Evolutionary conservation across 2,329 filamentous ascomycete species (phyloP).

Genomic region (Calonectria pteridis): DNA sequence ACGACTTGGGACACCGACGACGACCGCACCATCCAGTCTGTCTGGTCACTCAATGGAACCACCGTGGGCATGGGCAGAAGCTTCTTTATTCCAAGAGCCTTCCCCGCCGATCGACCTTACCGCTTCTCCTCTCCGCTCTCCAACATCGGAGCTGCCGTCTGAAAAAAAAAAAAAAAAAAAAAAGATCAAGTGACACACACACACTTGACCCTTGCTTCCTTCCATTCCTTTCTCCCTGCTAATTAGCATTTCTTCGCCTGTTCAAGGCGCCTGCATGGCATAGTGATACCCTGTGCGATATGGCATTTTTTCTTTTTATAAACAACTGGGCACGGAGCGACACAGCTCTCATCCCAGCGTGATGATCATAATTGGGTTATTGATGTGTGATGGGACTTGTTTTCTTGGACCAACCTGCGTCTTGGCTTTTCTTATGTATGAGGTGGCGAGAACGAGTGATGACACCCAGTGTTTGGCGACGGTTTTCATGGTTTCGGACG

Average conservation of each 20-base stretch:
- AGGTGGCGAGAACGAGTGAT: background rate
- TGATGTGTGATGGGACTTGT: background rate
- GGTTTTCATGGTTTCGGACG: background rate
- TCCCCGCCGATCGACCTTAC: background rate
- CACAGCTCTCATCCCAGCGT: background rate
- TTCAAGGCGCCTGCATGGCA: background rate
- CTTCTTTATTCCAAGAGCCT: background rate
- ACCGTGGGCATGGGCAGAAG: background rate
- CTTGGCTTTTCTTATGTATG: background rate
- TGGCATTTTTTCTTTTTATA: background rate
- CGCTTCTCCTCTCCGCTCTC: background rate
- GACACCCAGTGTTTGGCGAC: background rate
- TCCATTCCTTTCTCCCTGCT: background rate
- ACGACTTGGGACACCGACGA: background rate
- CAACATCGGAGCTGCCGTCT: background rate
- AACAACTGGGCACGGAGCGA: background rate
- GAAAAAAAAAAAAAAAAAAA: background rate
- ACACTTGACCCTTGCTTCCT: background rate
- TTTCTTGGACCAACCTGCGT: background rate
- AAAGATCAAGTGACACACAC: background rate
- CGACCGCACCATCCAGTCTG: background rate
- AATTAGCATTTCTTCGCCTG: background rate
- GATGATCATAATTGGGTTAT: background rate
- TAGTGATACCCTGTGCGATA: slow-evolving; percentile 1
- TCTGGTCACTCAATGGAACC: background rate